A percentile compares a stretch with the other conserved stretches of the same genome.
phyloP scores from a whole-genome alignment of 2,329 filamentous ascomycete genomes.

The Penicillium sp. region DNA sequence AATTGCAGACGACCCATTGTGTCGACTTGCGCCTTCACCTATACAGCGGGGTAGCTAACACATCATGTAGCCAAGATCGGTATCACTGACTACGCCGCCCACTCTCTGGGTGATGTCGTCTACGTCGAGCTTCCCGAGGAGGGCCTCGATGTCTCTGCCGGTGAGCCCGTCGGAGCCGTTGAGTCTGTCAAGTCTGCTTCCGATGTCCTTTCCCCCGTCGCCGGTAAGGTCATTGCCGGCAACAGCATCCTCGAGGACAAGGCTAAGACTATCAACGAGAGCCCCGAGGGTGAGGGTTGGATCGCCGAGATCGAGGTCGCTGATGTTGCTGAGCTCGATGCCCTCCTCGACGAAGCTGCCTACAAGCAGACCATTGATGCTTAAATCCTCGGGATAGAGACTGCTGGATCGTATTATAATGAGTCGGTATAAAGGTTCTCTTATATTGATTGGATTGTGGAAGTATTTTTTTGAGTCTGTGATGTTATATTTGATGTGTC shows the following conservation, averaged over 20 bases:
- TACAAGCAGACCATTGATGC: constrained; percentile 73
- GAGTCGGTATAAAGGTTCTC: constrained; percentile 9
- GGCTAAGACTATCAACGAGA: constrained; percentile 84
- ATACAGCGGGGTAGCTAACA: constrained; percentile 6
- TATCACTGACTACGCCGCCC: constrained; percentile 87
- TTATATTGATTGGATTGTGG: constrained; percentile 1
- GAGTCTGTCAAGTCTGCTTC: constrained; percentile 99
- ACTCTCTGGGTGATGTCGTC: constrained; percentile 92
- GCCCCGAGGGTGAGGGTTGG: constrained; percentile 90
- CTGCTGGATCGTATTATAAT: constrained; percentile 5
- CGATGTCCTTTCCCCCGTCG: constrained; percentile 88
- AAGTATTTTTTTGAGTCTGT: constrained; percentile 3
- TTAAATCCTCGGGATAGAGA: constrained; percentile 35
- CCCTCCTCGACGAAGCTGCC: constrained; percentile 72
- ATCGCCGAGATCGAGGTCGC: constrained; percentile 82
- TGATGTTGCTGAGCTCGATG: constrained; percentile 70
- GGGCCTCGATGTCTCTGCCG: constrained; percentile 67
- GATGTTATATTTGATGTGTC: constrained; percentile 9
- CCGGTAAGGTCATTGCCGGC: constrained; percentile 71
- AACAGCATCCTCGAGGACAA: constrained; percentile 80
- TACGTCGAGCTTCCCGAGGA: constrained; percentile 88
- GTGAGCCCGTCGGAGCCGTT: constrained; percentile 88
- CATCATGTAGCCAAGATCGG: constrained; percentile 64
- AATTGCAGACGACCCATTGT: not conserved
- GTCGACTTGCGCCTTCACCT: not conserved